Conservation (phyloP, 2,329 filamentous ascomycete species). For the Xylariaceae sp. region DNA sequence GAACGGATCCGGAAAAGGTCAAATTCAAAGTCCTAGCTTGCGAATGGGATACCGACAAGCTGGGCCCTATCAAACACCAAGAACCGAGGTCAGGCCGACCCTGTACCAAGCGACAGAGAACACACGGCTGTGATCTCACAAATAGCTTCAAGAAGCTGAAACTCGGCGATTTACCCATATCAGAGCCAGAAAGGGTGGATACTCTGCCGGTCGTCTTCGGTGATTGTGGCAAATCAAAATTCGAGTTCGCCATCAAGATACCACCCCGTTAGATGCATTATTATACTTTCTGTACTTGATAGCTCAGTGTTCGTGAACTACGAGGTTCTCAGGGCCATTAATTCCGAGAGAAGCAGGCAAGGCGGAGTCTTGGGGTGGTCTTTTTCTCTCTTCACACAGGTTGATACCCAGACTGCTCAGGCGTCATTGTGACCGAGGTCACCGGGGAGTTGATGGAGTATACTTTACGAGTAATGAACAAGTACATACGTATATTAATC, state of each 20-base stretch:
- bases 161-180: neutral
- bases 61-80: constrained; percentile 17
- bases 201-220: constrained; percentile 32
- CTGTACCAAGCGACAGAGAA: constrained; percentile 18
- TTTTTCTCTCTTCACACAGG: constrained; percentile 14
- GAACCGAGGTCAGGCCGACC: constrained; percentile 4
- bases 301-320: no score
- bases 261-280: neutral
- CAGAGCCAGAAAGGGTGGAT: constrained; percentile 1
- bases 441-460: constrained; percentile 5
- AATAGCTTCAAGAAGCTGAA: constrained; percentile 6
- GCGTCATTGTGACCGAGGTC: constrained; percentile 18
- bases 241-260: constrained; percentile 28
- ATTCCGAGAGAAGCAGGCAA: neutral
- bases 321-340: no score
- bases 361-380: neutral
- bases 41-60: constrained; percentile 40
- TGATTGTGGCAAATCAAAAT: constrained; percentile 28
- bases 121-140: neutral
- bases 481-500: neutral
- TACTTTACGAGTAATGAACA: constrained; percentile 13
- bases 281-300: neutral
- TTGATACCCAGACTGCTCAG: constrained; percentile 29
- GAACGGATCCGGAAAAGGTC: constrained; percentile 41
- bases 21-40: constrained; percentile 47